Conservation (phyloP, 352 stramenopile genomes). For the Halophytophthora batemanensis region DNA sequence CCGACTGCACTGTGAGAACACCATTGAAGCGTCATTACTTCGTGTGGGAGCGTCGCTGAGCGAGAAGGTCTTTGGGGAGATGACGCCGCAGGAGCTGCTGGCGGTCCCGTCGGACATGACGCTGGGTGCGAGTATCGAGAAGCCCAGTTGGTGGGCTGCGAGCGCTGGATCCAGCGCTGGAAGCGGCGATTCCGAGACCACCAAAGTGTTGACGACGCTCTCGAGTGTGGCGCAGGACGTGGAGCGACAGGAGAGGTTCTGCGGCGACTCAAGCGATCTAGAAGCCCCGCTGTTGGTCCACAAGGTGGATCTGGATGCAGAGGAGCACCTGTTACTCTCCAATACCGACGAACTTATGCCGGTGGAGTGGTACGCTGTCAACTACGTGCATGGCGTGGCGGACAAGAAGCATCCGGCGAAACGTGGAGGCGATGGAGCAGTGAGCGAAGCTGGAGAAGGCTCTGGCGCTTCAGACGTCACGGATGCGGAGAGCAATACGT, state of each 20-base stretch:
- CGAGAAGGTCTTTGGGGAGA: constrained; percentile 79
- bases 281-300: constrained; percentile 48
- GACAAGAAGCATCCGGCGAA: constrained; percentile 45
- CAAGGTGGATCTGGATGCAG: constrained; percentile 68
- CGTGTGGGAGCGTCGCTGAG: constrained; percentile 65
- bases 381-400: constrained; percentile 63
- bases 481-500: constrained; percentile 15
- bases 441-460: constrained; percentile 5
- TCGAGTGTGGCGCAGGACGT: constrained; percentile 28
- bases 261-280: constrained; percentile 34
- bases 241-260: constrained; percentile 51
- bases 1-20: constrained; percentile 78
- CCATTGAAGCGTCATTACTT: constrained; percentile 72
- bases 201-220: constrained; percentile 27
- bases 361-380: constrained; percentile 85
- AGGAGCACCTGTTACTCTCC: constrained; percentile 78
- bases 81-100: constrained; percentile 69
- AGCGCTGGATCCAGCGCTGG: constrained; percentile 29
- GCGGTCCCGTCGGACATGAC: constrained; percentile 46
- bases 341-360: constrained; percentile 82
- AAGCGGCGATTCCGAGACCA: constrained; percentile 15
- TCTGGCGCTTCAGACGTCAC: constrained; percentile 15
- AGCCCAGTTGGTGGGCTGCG: constrained; percentile 69
- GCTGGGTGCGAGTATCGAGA: constrained; percentile 44
- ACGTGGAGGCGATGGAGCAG: constrained; percentile 13